These are phyloP conservation scores for Zea luxurians DNA, from an alignment of 176 grass and related monocot genomes.

Conservation along the genomic window DNA sequence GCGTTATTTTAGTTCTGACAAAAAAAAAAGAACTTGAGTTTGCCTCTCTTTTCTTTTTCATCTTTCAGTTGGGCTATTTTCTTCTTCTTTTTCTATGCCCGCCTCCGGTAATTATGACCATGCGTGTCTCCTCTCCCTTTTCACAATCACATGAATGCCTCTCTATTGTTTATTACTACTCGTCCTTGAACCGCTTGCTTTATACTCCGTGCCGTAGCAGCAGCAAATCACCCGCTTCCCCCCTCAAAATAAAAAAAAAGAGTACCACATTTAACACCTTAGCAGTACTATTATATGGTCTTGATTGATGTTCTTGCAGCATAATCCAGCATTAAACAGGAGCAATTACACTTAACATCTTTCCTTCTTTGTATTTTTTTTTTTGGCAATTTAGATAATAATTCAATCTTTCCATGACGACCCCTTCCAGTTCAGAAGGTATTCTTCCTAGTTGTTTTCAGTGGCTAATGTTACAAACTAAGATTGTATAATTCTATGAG, in stretches of 20 bases:
- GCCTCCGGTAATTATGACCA: background rate
- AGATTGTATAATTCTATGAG: too few species aligned
- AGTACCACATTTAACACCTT: background rate
- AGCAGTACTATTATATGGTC: too few species aligned
- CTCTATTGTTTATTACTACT: background rate
- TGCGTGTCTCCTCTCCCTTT: background rate
- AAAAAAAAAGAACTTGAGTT: background rate
- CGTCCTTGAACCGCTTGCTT: background rate
- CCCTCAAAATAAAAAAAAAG: too few species aligned
- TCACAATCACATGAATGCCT: background rate
- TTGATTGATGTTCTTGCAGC: background rate
- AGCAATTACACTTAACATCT: background rate
- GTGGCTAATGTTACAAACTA: too few species aligned
- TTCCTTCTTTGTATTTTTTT: background rate
- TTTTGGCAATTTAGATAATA: too few species aligned
- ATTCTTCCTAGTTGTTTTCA: too few species aligned
- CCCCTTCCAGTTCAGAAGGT: too few species aligned
- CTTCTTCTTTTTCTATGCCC: too few species aligned
- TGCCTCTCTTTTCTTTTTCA: background rate
- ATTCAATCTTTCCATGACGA: too few species aligned
- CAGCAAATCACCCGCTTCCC: background rate
- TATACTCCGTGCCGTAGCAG: background rate
- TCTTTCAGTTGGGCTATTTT: constrained; percentile 7
- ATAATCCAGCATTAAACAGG: background rate
- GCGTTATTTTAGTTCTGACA: background rate